Percentiles rank a stretch among this genome's conserved stretches.
These are phyloP conservation scores for Mycena capillaripes DNA, from an alignment of 768 basidiomycete species.

Conservation along the genomic window DNA sequence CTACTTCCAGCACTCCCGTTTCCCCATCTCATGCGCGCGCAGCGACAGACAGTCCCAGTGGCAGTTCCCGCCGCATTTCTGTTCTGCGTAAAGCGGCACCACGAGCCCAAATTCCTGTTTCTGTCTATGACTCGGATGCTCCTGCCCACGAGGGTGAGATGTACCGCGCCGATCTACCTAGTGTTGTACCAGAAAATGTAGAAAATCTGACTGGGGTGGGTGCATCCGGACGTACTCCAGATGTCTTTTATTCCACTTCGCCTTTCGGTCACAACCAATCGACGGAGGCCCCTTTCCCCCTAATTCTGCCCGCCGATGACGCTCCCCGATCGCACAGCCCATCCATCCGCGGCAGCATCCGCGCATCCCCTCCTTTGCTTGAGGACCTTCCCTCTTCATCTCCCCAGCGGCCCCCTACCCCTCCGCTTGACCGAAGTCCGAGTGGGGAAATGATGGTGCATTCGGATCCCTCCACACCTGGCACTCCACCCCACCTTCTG, in stretches of 20 bases:
- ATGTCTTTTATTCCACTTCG: slow-evolving; percentile 51
- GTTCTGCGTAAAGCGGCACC: slow-evolving; percentile 75
- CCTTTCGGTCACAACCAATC: slow-evolving; percentile 18
- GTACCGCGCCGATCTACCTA: slow-evolving; percentile 64
- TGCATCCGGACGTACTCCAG: slow-evolving; percentile 47
- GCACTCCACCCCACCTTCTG: slow-evolving; percentile 58
- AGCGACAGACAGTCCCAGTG: slow-evolving; percentile 47
- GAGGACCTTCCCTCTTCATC: slow-evolving; percentile 17
- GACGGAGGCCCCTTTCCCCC: slow-evolving; percentile 10
- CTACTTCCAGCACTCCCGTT: slow-evolving; percentile 33
- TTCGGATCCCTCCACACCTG: slow-evolving; percentile 19
- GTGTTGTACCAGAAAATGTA: slow-evolving; percentile 63
- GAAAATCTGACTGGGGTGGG: slow-evolving; percentile 82
- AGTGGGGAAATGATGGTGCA: slow-evolving; percentile 5
- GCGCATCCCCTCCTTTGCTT: background rate
- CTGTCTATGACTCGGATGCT: slow-evolving; percentile 59
- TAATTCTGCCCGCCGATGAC: slow-evolving; percentile 15
- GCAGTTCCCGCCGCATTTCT: slow-evolving; percentile 36
- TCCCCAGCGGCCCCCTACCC: slow-evolving; percentile 26
- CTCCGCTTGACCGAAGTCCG: slow-evolving; percentile 17
- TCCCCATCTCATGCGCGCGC: slow-evolving; percentile 49
- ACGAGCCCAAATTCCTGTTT: slow-evolving; percentile 72
- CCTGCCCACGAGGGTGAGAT: slow-evolving; percentile 37
- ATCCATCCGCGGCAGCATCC: background rate
- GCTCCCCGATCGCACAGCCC: background rate